Percentiles rank a stretch among this genome's conserved stretches.
Evolutionary conservation across 352 stramenopile species (phyloP).

Genomic region (Pythium sp.): DNA sequence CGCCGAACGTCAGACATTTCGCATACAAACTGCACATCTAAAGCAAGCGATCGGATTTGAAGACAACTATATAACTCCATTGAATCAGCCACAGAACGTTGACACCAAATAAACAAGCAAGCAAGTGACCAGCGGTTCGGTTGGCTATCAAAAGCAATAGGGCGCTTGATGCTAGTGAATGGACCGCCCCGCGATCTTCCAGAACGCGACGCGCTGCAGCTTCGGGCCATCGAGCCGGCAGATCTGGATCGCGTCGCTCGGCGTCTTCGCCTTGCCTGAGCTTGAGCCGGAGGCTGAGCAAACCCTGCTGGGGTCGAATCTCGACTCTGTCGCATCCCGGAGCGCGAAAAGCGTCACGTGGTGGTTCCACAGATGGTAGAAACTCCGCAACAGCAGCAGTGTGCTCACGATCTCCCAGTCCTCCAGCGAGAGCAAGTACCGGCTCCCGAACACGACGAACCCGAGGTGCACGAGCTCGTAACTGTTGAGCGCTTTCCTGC

Average conservation of each 20-base stretch:
- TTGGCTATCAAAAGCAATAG: too few species aligned
- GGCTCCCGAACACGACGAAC: slow-evolving; percentile 31
- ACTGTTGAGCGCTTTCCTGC: slow-evolving; percentile 1
- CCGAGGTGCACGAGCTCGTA: slow-evolving; percentile 38
- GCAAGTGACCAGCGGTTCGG: too few species aligned
- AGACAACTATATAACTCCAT: too few species aligned
- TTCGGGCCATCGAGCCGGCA: not conserved
- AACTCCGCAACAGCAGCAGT: slow-evolving; percentile 14
- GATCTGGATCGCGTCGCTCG: slow-evolving; percentile 1
- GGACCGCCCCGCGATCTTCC: not conserved
- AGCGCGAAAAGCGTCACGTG: slow-evolving; percentile 26
- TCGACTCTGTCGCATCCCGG: not conserved
- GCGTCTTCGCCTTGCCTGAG: not conserved
- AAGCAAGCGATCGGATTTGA: too few species aligned
- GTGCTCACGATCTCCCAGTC: slow-evolving; percentile 31
- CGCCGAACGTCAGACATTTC: not conserved
- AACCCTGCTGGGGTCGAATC: not conserved
- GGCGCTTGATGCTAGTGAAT: not conserved
- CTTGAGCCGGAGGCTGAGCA: not conserved
- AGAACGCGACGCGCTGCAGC: not conserved
- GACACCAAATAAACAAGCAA: too few species aligned
- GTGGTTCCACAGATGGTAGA: slow-evolving; percentile 32
- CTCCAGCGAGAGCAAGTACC: slow-evolving; percentile 27
- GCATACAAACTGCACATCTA: not conserved
- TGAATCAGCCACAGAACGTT: not conserved